Evolutionary conservation across 345 rosid species (phyloP).

Genomic region (Punica granatum): DNA sequence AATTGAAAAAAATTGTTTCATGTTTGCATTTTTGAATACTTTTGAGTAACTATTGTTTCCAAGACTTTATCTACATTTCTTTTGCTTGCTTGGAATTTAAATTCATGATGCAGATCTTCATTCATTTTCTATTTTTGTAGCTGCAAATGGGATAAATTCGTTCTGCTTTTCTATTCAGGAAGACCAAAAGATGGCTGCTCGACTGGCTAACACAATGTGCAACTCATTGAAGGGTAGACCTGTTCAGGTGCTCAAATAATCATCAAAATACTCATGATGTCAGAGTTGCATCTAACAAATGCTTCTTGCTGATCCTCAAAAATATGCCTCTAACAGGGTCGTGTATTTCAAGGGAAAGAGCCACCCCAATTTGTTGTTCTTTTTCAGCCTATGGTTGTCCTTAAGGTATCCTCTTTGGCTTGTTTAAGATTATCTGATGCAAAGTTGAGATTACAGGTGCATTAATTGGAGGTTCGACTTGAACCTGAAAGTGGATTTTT

Average conservation of each 20-base stretch:
- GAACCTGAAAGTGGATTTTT: background rate
- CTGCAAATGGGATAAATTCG: background rate
- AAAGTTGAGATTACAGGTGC: background rate
- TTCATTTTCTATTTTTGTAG: background rate
- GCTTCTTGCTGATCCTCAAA: background rate
- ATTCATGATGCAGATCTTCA: background rate
- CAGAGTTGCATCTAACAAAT: background rate
- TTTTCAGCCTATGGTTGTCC: constrained; percentile 83
- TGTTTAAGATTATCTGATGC: background rate
- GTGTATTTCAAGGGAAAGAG: constrained; percentile 86
- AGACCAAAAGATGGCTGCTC: constrained; percentile 77
- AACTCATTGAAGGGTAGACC: constrained; percentile 94
- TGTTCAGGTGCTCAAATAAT: constrained; percentile 55
- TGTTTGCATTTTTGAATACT: too few relatives aligned
- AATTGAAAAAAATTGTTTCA: too few relatives aligned
- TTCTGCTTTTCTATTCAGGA: constrained; percentile 45
- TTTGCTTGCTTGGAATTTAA: background rate
- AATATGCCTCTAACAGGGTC: constrained; percentile 43
- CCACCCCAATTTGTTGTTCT: constrained; percentile 92
- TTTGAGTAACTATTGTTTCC: too few relatives aligned
- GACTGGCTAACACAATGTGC: constrained; percentile 59
- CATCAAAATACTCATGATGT: background rate
- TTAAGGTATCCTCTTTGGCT: constrained; percentile 51
- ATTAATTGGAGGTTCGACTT: background rate
- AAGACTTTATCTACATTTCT: background rate